These are phyloP conservation scores for Mycogone perniciosa DNA, from an alignment of 2,329 filamentous ascomycete genomes.

Conservation along the genomic window DNA sequence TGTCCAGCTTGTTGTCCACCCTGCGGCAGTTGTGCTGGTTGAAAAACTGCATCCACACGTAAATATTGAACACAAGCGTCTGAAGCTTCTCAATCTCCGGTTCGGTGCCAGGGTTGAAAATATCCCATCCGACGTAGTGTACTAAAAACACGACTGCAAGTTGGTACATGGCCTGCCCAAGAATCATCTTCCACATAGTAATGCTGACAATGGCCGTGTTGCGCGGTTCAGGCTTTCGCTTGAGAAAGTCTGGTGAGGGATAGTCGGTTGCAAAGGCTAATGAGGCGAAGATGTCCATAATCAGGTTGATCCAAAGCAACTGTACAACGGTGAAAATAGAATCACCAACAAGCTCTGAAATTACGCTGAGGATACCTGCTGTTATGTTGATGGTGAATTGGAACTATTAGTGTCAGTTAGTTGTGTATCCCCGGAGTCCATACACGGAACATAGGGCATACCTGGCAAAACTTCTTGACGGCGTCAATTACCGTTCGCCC, in stretches of 20 bases:
- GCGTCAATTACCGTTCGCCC: slow-evolving; percentile 58
- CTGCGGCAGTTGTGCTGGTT: slow-evolving; percentile 75
- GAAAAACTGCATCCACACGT: slow-evolving; percentile 88
- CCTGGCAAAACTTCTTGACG: slow-evolving; percentile 58
- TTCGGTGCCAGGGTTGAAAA: slow-evolving; percentile 46
- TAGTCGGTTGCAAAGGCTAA: slow-evolving; percentile 57
- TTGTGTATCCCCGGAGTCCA: no score
- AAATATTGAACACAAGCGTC: slow-evolving; percentile 77
- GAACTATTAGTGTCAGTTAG: slow-evolving; percentile 31
- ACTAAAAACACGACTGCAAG: slow-evolving; percentile 53
- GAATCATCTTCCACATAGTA: slow-evolving; percentile 87
- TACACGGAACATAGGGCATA: slow-evolving; percentile 11
- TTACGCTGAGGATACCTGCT: slow-evolving; percentile 56
- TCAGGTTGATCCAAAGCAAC: slow-evolving; percentile 62
- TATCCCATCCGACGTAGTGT: slow-evolving; percentile 53
- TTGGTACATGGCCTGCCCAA: slow-evolving; percentile 73
- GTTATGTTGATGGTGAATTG: slow-evolving; percentile 66
- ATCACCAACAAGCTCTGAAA: slow-evolving; percentile 52
- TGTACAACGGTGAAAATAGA: slow-evolving; percentile 57
- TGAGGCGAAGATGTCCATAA: slow-evolving; percentile 65
- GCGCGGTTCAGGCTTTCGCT: slow-evolving; percentile 66
- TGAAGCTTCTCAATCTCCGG: slow-evolving; percentile 34
- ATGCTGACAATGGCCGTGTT: slow-evolving; percentile 65
- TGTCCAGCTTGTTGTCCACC: slow-evolving; percentile 76
- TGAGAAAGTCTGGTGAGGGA: slow-evolving; percentile 48